Conservation (phyloP, 495 filamentous ascomycete species). For the Hypoxylon intermedium region DNA sequence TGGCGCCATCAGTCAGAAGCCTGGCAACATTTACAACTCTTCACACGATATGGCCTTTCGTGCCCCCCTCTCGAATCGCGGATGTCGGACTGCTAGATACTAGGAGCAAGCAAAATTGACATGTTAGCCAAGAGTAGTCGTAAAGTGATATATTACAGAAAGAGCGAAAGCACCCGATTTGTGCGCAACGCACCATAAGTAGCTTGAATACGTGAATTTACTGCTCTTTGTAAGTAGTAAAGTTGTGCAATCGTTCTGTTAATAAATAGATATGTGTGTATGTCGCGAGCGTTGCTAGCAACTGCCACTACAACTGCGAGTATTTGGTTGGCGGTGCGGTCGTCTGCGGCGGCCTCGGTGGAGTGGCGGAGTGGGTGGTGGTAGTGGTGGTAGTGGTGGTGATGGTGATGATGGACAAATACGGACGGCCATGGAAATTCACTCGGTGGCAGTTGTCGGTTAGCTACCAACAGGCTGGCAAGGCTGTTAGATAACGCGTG, state of each 20-base stretch:
- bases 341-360: not conserved
- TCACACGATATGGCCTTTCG: slow-evolving; percentile 22
- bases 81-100: slow-evolving; percentile 18
- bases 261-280: too few relatives aligned
- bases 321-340: not conserved
- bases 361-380: too few relatives aligned
- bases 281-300: too few relatives aligned
- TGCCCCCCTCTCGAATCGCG: slow-evolving; percentile 21
- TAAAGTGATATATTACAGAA: slow-evolving; percentile 2
- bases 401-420: slow-evolving; percentile 3
- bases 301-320: too few relatives aligned
- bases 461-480: not conserved
- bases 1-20: slow-evolving; percentile 34
- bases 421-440: slow-evolving; percentile 7
- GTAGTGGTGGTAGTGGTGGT: not conserved
- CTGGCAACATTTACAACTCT: not conserved
- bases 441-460: slow-evolving; percentile 19
- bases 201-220: not conserved
- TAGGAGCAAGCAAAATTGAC: slow-evolving; percentile 4
- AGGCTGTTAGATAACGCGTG: too few relatives aligned
- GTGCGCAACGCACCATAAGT: slow-evolving; percentile 32
- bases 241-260: too few relatives aligned
- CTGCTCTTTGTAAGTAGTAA: too few relatives aligned
- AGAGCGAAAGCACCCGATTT: not conserved
- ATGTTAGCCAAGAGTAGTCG: slow-evolving; percentile 13